Conservation (phyloP, 2,329 filamentous ascomycete species). For the Shiraia sp. region DNA sequence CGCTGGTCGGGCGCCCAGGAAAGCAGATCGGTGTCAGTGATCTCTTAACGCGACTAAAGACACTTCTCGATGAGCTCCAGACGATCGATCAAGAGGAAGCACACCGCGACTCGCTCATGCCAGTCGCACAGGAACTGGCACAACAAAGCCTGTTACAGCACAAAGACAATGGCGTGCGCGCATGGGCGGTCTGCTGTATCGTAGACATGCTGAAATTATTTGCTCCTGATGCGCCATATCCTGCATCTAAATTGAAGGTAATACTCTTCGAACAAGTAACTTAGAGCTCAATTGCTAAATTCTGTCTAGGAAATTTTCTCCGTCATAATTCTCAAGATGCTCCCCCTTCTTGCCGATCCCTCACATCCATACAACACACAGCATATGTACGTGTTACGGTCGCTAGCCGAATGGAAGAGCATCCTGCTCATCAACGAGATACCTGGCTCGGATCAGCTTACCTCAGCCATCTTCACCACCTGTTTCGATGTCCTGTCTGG, state of each 20-base stretch:
- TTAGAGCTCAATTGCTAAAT: slow-evolving; percentile 8
- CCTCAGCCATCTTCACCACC: slow-evolving; percentile 74
- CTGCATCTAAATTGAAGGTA: slow-evolving; percentile 86
- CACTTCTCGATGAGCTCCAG: slow-evolving; percentile 78
- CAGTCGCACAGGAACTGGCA: slow-evolving; percentile 83
- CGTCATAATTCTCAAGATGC: slow-evolving; percentile 79
- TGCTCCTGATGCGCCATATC: slow-evolving; percentile 94
- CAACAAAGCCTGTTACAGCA: slow-evolving; percentile 81
- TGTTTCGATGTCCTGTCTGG: slow-evolving; percentile 92
- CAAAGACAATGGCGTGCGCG: slow-evolving; percentile 91
- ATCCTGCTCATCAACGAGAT: slow-evolving; percentile 90
- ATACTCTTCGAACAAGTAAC: background rate
- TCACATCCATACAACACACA: slow-evolving; percentile 89
- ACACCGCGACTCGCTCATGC: slow-evolving; percentile 78
- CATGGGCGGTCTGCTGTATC: slow-evolving; percentile 84
- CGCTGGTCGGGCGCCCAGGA: slow-evolving; percentile 88
- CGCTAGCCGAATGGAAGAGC: slow-evolving; percentile 90
- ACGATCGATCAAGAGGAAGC: slow-evolving; percentile 86
- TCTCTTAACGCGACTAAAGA: slow-evolving; percentile 78
- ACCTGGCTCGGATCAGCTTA: slow-evolving; percentile 76
- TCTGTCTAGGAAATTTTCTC: slow-evolving; percentile 82
- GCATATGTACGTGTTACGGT: slow-evolving; percentile 87
- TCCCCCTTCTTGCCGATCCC: slow-evolving; percentile 84
- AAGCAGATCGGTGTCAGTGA: slow-evolving; percentile 84
- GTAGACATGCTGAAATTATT: slow-evolving; percentile 92